phyloP scores from a whole-genome alignment of 768 basidiomycete genomes.

The Candolleomyces efflorescens region DNA sequence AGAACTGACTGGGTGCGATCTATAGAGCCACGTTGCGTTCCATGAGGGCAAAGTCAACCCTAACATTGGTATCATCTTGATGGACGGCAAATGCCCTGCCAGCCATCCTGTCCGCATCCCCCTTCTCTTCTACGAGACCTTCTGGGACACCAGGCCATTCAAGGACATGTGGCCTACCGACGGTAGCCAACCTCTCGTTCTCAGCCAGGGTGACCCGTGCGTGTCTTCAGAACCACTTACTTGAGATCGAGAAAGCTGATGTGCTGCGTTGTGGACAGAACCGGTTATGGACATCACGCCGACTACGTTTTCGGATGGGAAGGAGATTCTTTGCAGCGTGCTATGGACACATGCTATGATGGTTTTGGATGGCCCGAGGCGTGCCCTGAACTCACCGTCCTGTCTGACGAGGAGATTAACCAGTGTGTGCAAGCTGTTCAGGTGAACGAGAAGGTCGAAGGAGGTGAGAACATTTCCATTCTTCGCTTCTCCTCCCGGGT shows the following conservation, averaged over 20 bases:
- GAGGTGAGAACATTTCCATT: background rate
- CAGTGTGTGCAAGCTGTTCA: background rate
- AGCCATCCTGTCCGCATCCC: slow-evolving; percentile 8
- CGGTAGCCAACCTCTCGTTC: slow-evolving; percentile 9
- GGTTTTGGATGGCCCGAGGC: slow-evolving; percentile 7
- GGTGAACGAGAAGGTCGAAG: slow-evolving; percentile 7
- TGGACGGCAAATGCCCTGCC: slow-evolving; percentile 5
- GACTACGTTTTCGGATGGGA: slow-evolving; percentile 12
- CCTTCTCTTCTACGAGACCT: slow-evolving; percentile 9
- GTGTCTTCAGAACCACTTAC: background rate
- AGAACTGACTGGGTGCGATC: background rate
- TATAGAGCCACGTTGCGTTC: slow-evolving; percentile 7
- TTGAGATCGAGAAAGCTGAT: background rate
- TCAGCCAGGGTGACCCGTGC: slow-evolving; percentile 8
- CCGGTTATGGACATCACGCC: slow-evolving; percentile 9
- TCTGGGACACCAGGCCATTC: slow-evolving; percentile 10
- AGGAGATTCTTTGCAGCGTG: slow-evolving; percentile 10
- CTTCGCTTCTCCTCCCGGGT: background rate
- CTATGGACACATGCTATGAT: slow-evolving; percentile 9
- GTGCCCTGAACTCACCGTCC: slow-evolving; percentile 6
- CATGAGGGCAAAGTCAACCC: slow-evolving; percentile 7
- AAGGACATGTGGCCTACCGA: slow-evolving; percentile 8
- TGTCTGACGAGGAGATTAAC: slow-evolving; percentile 10
- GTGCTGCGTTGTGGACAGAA: background rate
- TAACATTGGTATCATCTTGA: slow-evolving; percentile 8